Conservation (phyloP, 352 stramenopile genomes). For the Phytopythium oedochilum region DNA sequence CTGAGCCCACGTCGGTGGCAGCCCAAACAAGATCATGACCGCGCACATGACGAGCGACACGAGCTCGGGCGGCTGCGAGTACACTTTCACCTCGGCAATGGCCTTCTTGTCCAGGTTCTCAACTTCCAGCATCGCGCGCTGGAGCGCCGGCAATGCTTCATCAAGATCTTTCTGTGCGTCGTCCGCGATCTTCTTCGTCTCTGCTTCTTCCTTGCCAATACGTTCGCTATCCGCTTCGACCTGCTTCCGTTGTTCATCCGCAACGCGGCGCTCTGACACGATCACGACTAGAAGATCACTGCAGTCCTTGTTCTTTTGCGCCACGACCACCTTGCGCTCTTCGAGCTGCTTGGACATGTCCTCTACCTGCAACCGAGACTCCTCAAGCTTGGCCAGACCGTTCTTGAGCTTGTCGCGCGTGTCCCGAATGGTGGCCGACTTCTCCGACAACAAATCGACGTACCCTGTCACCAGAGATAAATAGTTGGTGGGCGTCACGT, state of each 20-base stretch:
- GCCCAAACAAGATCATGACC: constrained; percentile 96
- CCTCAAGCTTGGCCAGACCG: constrained; percentile 77
- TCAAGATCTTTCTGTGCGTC: constrained; percentile 95
- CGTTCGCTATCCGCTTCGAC: constrained; percentile 92
- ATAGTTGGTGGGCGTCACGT: constrained; percentile 93
- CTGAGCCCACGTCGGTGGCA: constrained; percentile 90
- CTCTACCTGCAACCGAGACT: constrained; percentile 77
- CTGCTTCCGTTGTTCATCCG: constrained; percentile 92
- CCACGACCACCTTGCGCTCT: constrained; percentile 87
- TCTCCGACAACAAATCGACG: constrained; percentile 74
- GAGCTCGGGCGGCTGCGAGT: constrained; percentile 88
- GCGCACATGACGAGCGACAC: constrained; percentile 93
- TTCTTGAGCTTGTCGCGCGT: constrained; percentile 83
- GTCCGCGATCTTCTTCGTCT: constrained; percentile 93
- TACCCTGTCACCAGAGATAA: constrained; percentile 92
- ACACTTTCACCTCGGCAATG: constrained; percentile 95
- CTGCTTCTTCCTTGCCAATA: constrained; percentile 88
- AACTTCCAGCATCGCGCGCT: constrained; percentile 92
- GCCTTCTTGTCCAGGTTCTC: constrained; percentile 95
- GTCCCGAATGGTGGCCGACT: constrained; percentile 65
- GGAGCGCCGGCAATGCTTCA: constrained; percentile 90
- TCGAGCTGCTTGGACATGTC: constrained; percentile 86
- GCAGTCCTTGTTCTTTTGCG: constrained; percentile 92
- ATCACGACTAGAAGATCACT: constrained; percentile 94
- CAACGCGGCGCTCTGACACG: constrained; percentile 90